A percentile compares a stretch with the other conserved stretches of the same genome.
These are phyloP conservation scores for Buddleja alternifolia DNA, from an alignment of 257 asterid species.

Conservation along the genomic window DNA sequence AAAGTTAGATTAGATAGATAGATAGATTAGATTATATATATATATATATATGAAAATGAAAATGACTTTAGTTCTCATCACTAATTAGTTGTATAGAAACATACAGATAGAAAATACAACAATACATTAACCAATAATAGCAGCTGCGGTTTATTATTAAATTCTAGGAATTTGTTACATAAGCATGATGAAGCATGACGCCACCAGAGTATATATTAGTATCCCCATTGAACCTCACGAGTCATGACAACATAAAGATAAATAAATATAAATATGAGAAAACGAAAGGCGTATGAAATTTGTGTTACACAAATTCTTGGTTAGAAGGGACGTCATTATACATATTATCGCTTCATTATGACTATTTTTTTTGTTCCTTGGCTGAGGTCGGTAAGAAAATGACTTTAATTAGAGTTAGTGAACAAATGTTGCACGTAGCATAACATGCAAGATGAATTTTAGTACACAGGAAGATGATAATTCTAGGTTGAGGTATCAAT, in stretches of 20 bases:
- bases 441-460: constrained; percentile 26
- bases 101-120: neutral
- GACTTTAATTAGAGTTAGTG: constrained; percentile 31
- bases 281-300: neutral
- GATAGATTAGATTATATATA: too few species aligned
- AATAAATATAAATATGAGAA: neutral
- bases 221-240: neutral
- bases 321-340: constrained; percentile 7
- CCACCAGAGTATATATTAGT: too few species aligned
- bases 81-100: too few species aligned
- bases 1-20: too few species aligned
- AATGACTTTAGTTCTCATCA: too few species aligned
- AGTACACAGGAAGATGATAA: too few species aligned
- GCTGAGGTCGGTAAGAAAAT: constrained; percentile 37
- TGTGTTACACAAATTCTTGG: constrained; percentile 11
- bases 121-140: neutral
- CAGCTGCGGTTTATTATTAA: neutral
- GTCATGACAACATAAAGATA: neutral
- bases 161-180: neutral
- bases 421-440: constrained; percentile 28
- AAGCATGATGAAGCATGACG: constrained; percentile 31
- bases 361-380: too few species aligned
- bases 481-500: too few species aligned
- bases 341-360: neutral
- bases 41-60: too few species aligned